Percentiles rank a stretch among this genome's conserved stretches.
Evolutionary conservation across 2,329 filamentous ascomycete species (phyloP).

Genomic region (Sclerotinia glacialis): DNA sequence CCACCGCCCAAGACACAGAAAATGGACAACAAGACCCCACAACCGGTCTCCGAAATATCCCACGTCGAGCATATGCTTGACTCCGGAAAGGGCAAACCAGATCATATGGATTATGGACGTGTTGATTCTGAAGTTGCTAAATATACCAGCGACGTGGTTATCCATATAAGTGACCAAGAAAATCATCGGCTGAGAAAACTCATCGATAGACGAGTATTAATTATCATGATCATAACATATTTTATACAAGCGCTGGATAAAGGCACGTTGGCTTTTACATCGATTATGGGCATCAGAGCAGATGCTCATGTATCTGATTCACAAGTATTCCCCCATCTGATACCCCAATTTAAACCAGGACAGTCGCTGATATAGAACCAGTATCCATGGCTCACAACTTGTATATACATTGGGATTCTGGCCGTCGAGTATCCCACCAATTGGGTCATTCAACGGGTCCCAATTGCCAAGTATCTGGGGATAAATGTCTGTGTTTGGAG

Average conservation of each 20-base stretch:
- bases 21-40: neutral
- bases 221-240: conserved; percentile 64
- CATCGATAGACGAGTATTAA: conserved; percentile 66
- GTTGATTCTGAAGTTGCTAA: conserved; percentile 70
- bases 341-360: conserved; percentile 57
- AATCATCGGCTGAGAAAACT: conserved; percentile 58
- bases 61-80: neutral
- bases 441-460: conserved; percentile 35
- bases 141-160: conserved; percentile 56
- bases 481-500: conserved; percentile 20
- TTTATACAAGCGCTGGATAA: conserved; percentile 43
- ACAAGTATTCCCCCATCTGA: conserved; percentile 50
- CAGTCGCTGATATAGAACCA: conserved; percentile 24
- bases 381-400: conserved; percentile 35
- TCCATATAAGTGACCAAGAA: conserved; percentile 59
- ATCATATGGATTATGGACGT: conserved; percentile 55
- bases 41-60: conserved; percentile 6
- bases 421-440: conserved; percentile 43
- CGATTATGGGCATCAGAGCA: conserved; percentile 34
- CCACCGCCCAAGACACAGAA: neutral
- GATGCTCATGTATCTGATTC: conserved; percentile 43
- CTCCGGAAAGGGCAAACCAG: conserved; percentile 39
- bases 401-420: conserved; percentile 33
- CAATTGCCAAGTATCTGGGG: conserved; percentile 17
- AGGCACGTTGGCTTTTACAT: conserved; percentile 35